Percentiles rank a stretch among this genome's conserved stretches.
Evolutionary conservation across 116 monocot species (phyloP).

Genomic region (Iris pallida): DNA sequence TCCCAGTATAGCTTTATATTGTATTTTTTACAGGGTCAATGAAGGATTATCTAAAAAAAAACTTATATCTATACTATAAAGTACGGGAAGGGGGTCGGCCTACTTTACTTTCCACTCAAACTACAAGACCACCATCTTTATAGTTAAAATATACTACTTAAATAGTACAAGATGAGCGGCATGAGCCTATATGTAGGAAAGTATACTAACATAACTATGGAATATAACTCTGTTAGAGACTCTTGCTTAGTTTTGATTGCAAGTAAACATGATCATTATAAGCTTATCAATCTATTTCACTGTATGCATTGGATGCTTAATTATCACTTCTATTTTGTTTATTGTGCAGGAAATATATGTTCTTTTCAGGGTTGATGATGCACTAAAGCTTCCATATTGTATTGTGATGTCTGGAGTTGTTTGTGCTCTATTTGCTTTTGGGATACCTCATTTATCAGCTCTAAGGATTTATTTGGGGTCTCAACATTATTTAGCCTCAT

Average conservation of each 20-base stretch:
- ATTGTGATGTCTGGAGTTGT: conserved; percentile 74
- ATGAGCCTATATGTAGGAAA: too few species aligned
- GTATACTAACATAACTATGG: too few species aligned
- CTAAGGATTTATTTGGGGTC: conserved; percentile 79
- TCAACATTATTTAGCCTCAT: conserved; percentile 84
- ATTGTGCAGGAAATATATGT: conserved; percentile 77
- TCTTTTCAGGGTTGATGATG: conserved; percentile 61
- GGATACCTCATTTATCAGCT: conserved; percentile 89
- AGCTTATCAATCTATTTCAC: background rate
- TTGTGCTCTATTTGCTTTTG: conserved; percentile 90
- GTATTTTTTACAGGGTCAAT: too few species aligned
- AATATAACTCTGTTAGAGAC: background rate
- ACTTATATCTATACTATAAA: too few species aligned
- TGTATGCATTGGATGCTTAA: background rate
- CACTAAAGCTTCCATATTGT: conserved; percentile 86
- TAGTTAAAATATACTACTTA: too few species aligned
- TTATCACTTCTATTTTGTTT: background rate
- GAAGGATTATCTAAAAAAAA: too few species aligned
- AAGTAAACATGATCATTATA: background rate
- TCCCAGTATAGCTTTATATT: too few species aligned
- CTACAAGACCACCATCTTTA: too few species aligned
- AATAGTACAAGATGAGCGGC: too few species aligned
- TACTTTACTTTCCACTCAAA: too few species aligned
- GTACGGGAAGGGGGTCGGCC: too few species aligned
- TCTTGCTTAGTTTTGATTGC: background rate